These are phyloP conservation scores for Thelonectria discophora DNA, from an alignment of 2,329 filamentous ascomycete species.

Conservation along the genomic window DNA sequence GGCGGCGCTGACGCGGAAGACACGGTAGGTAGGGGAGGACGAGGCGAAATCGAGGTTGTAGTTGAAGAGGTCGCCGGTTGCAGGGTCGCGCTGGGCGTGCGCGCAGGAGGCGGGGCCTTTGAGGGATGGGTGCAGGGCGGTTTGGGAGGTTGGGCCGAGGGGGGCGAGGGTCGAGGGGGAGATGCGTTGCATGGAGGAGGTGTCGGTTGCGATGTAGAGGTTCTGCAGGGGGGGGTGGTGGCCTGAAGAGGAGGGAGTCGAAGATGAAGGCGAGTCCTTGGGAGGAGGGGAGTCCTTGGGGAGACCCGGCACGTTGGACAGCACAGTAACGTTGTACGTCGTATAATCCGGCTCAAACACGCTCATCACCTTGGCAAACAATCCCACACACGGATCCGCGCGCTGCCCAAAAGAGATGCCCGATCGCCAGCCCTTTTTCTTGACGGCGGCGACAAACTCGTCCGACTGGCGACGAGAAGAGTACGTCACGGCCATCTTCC, in stretches of 20 bases:
- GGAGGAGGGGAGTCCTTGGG: constrained; percentile 37
- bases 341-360: constrained; percentile 56
- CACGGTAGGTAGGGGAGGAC: constrained; percentile 65
- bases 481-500: constrained; percentile 66
- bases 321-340: constrained; percentile 73
- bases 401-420: constrained; percentile 74
- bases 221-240: constrained; percentile 53
- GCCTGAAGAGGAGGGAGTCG: constrained; percentile 37
- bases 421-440: constrained; percentile 64
- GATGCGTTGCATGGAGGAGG: constrained; percentile 65
- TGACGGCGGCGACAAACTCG: constrained; percentile 67
- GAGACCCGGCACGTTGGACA: constrained; percentile 70
- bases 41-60: constrained; percentile 76
- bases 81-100: constrained; percentile 76
- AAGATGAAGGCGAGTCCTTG: constrained; percentile 24
- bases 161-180: constrained; percentile 78
- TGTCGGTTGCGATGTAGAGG: constrained; percentile 67
- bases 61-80: constrained; percentile 78
- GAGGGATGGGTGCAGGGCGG: constrained; percentile 71
- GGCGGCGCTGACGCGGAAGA: constrained; percentile 71
- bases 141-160: constrained; percentile 68
- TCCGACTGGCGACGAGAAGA: constrained; percentile 76
- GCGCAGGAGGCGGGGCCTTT: constrained; percentile 73
- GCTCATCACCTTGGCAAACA: constrained; percentile 77
- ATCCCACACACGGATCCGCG: constrained; percentile 75